Percentiles rank a stretch among this genome's conserved stretches.
phyloP scores from a whole-genome alignment of 108 stramenopile genomes.

The Nitzschia sp. region DNA sequence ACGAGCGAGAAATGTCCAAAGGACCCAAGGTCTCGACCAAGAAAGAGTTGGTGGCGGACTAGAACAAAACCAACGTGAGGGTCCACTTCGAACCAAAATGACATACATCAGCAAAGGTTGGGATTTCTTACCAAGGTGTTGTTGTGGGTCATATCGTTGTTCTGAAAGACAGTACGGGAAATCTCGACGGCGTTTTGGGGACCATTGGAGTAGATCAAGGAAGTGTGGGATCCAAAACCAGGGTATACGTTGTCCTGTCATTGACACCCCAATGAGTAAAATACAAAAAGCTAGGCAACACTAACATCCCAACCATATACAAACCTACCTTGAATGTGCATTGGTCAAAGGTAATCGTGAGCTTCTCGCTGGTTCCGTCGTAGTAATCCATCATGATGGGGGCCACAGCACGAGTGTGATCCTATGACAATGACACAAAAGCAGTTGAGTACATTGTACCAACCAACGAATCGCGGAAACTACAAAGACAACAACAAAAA shows the following conservation, averaged over 20 bases:
- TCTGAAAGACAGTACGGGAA: conserved; percentile 15
- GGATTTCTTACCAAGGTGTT: conserved; percentile 24
- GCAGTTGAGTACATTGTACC: background rate
- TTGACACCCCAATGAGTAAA: too few species aligned
- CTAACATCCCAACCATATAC: background rate
- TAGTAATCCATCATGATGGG: conserved; percentile 47
- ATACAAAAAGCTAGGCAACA: background rate
- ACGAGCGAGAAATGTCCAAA: conserved; percentile 19
- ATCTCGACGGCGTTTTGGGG: conserved; percentile 35
- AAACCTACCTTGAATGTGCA: conserved; percentile 29
- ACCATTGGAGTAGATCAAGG: conserved; percentile 41
- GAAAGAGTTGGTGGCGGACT: conserved; percentile 34
- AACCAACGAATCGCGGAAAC: too few species aligned
- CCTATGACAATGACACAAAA: conserved; percentile 8
- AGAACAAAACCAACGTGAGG: background rate
- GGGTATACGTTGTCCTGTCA: conserved; percentile 28
- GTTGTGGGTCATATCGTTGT: conserved; percentile 40
- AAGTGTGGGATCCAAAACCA: conserved; percentile 29
- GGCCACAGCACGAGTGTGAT: conserved; percentile 21
- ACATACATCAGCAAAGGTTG: background rate
- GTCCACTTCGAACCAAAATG: background rate
- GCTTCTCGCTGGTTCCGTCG: conserved; percentile 24
- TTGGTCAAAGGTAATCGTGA: conserved; percentile 31
- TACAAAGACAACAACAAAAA: background rate
- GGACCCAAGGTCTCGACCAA: conserved; percentile 46